Conservation (phyloP, 2,329 filamentous ascomycete species). For the Cladophialophora exuberans region DNA sequence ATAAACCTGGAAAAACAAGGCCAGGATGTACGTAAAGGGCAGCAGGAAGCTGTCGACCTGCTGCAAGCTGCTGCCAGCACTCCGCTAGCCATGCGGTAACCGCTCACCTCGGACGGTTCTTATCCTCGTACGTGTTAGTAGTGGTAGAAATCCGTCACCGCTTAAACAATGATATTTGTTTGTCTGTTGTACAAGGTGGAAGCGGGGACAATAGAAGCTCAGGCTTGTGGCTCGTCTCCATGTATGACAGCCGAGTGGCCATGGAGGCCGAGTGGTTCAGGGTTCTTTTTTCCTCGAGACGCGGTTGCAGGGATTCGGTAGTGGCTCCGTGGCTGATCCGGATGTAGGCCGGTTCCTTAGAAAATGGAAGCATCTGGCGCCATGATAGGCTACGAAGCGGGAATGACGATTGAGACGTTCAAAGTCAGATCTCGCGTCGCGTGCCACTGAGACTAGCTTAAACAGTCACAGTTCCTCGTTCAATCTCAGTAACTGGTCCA, state of each 20-base stretch:
- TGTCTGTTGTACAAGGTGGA: conserved; percentile 15
- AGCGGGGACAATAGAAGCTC: conserved; percentile 17
- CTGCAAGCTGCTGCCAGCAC: too few relatives aligned
- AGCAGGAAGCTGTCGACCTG: too few relatives aligned
- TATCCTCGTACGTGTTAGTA: too few relatives aligned
- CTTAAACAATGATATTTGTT: conserved; percentile 14
- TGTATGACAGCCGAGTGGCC: conserved; percentile 18
- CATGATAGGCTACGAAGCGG: conserved; percentile 21
- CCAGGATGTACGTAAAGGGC: conserved; percentile 30
- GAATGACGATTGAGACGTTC: conserved; percentile 28
- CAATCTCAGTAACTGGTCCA: too few relatives aligned
- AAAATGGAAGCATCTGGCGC: conserved; percentile 9
- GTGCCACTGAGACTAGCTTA: conserved; percentile 22
- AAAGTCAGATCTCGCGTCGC: conserved; percentile 32
- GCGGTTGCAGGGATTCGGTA: too few relatives aligned
- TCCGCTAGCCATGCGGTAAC: background rate
- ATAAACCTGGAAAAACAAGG: conserved; percentile 22
- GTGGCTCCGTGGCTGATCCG: conserved; percentile 12
- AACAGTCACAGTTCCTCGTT: too few relatives aligned
- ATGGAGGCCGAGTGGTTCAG: background rate
- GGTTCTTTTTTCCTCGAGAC: background rate
- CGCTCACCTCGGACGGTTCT: too few relatives aligned
- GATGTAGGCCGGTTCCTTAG: conserved; percentile 9
- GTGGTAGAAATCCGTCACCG: conserved; percentile 3
- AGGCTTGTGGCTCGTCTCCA: conserved; percentile 20